Base-by-base conservation (phyloP, 495 filamentous ascomycete genomes). In the Lasiosphaeria ovina region DNA sequence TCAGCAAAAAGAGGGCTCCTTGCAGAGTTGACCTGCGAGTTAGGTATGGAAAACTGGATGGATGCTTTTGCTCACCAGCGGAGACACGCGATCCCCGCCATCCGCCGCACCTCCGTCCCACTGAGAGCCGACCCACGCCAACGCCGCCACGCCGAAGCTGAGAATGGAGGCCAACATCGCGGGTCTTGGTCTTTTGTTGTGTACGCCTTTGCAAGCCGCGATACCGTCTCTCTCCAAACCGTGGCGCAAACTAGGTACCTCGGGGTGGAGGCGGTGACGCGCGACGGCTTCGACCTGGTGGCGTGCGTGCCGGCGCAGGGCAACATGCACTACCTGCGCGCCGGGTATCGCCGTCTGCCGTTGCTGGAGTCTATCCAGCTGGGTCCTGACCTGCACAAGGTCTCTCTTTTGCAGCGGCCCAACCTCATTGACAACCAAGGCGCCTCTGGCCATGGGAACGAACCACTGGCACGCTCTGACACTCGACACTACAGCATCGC, bases 341-440 rank as follows among this genome's bases (percentile, higher is more conserved):
- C 76, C 85, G 14, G 88, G 89, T 53, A 98, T 98, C 58, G 87
- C 83, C 47, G 83, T 80, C 68, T 98, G 95, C 62, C 96, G 90
- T 59, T 87, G 85, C 63, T 93, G 89, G 55, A 98, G 83, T 45
- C 84, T 82, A 51, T 89, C 82, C 51, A 98, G 76, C 73, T 98
- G 91, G 51, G 83, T 81, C 68, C 90, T 88, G 4, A 98, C 83
- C 9, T 83, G 83, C 1, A 86, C 76, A 36, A 97, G 74, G 67
- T 98, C 91, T 66, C 89, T 87, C 70, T 85, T 87, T n/a, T 89
- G 87, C 31, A 93, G 75, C 11, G 77, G 74, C 2, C 78, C 75
- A 5, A 77, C 61, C 51, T 83, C 80, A 56, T 70, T 24, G 57
- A 74, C 36, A 62, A 65, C 58, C 53, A 70, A 45, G 58, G 70